phyloP scores from a whole-genome alignment of 768 basidiomycete genomes.

The Saitozyma sp. region DNA sequence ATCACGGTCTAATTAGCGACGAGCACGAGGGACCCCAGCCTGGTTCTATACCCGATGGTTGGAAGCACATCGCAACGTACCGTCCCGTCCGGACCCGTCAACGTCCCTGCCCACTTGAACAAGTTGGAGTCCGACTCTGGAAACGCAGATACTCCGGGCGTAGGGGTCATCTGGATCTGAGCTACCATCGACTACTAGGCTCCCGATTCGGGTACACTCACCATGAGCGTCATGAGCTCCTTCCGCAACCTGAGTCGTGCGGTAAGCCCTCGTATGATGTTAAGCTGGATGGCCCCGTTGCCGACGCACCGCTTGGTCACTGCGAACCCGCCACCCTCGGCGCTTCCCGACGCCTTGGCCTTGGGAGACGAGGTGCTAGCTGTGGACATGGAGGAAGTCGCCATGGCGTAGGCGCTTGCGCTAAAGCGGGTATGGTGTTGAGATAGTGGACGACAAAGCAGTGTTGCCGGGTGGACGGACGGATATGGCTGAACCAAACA shows the following conservation, averaged over 20 bases:
- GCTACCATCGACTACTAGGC: background rate
- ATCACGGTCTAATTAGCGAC: background rate
- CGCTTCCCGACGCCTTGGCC: no score
- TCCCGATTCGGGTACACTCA: background rate
- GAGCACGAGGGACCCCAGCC: no score
- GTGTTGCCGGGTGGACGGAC: no score
- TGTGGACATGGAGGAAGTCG: no score
- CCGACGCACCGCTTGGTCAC: background rate
- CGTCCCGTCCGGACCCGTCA: conserved; percentile 76
- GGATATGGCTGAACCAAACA: no score
- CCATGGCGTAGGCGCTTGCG: no score
- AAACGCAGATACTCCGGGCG: conserved; percentile 64
- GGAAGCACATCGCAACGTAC: conserved; percentile 58
- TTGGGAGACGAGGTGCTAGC: no score
- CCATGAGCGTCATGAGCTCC: background rate
- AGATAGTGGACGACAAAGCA: no score
- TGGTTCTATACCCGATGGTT: no score
- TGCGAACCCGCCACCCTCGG: background rate
- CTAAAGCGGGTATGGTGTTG: no score
- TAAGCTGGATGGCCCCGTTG: background rate
- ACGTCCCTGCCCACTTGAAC: conserved; percentile 86
- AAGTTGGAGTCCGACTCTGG: conserved; percentile 82
- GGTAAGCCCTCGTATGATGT: background rate
- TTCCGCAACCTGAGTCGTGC: background rate
- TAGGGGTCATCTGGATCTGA: background rate